Evolutionary conservation across 2,329 filamentous ascomycete genomes (phyloP), one percentile per base, ranked within the genome.

Genomic region (Colletotrichum scovillei): DNA sequence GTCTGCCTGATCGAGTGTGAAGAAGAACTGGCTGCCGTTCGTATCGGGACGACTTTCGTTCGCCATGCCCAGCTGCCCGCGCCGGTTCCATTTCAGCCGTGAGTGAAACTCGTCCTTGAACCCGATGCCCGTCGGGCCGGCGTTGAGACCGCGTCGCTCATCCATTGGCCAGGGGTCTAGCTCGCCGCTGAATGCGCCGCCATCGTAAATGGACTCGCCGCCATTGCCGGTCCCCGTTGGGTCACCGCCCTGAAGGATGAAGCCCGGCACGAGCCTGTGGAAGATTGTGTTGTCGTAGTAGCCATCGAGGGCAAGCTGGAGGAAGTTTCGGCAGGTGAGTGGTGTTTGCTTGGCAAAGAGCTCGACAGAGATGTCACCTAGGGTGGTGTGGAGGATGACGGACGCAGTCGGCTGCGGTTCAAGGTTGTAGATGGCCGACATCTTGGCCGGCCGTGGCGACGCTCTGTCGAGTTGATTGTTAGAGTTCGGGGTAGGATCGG

Each of bases 21-120:
- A 92, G 86, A 99, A 99, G 87, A 98, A 98, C 83, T 99, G 97
- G 82, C 95, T 98, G 42, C 95, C 94, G 84, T 98, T 98, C 67
- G 94, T 94, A 78, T 95, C 88, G 35, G 89, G 89, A 64, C 85
- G 86, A 58, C 95, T 92, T 74, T 94, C 93, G 82, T 98, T 98
- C 32, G 97, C 97, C 95, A 98, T 98, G n/a, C 94, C 97, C 77
- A 99, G 84, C 78, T 98, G 84, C 0, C 97, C 97, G 73, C 97
- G 89, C 60, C 97, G 89, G 78, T 97, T 98, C 87, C 97, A 98
- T 82, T 97, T 97, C 76, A 99, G 87, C 38, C 97, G 90, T 78
- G 93, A 95, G 82, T 98, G 96, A 76, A 98, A 93, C 81, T 99
- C 97, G 85, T 98, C 96, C 76, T 87, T 91, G 80, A 92, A 92